Evolutionary conservation across 2,329 filamentous ascomycete genomes (phyloP), one percentile per base, ranked within the genome.

Genomic region (Knoxdaviesia capensis): DNA sequence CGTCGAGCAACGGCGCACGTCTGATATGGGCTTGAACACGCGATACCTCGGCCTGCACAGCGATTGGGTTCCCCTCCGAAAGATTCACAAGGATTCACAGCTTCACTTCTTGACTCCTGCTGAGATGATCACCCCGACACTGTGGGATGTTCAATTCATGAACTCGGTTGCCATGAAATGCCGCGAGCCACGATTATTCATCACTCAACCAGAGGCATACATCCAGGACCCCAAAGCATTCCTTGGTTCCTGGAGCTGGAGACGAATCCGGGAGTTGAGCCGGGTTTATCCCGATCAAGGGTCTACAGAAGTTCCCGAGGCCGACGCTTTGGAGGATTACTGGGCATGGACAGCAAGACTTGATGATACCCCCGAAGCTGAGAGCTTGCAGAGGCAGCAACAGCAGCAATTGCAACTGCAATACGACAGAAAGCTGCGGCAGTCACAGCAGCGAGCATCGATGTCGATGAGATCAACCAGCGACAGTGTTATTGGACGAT

Each of bases 121-220:
- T 1, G 82, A 87, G 54, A 80, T 87, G 74, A 59, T 80, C 34
- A 85, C 77, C 1, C 73, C 80, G 0, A 69, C 75, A 1, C 57
- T 76, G 3, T 88, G 82, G 82, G 73, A 76, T 41, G 71, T 77
- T 3, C 64, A 71, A 7, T 87, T 87, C 47, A 64, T 88, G 31
- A 66, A 67, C 40, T 76, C 78, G 39, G 71, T 86, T 34, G 70
- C 82, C 51, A 87, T 87, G 81, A 74, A 77, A 51, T 68, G 74
- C 31, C 66, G 71, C 7, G 66, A 70, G 47, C 74, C 76, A 46
- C 69, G 81, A 6, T 66, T 88, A 8, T 88, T 81, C 57, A 66
- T 87, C 44, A 88, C 82, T 1, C 78, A 83, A 45, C 71, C 77
- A 4, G 75, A 80, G 48, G 77, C 78, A 1, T 88, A 88, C 48